Evolutionary conservation across 1,284 basidiomycete species (phyloP).

Genomic region (Ganoderma leucocontextum): DNA sequence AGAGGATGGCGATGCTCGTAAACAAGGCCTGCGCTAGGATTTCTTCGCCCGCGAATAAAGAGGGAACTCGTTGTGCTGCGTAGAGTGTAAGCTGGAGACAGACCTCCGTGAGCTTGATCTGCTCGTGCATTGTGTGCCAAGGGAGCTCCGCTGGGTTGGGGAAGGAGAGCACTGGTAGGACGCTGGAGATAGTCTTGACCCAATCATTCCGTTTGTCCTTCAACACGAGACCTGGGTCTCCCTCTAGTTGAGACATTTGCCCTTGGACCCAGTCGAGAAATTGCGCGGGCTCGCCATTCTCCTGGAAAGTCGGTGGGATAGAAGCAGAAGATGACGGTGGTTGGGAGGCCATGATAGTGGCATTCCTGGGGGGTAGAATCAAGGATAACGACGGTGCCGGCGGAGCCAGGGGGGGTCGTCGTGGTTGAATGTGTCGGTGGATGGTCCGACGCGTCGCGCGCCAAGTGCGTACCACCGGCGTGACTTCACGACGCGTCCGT

Average conservation of each 20-base stretch:
- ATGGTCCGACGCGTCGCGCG: background rate
- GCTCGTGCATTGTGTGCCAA: conserved; percentile 66
- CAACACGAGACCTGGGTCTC: conserved; percentile 9
- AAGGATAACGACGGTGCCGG: background rate
- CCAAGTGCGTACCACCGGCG: background rate
- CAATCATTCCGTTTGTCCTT: conserved; percentile 25
- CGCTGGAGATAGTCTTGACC: conserved; percentile 13
- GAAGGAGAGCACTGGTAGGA: conserved; percentile 44
- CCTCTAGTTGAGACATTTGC: conserved; percentile 17
- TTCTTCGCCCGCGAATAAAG: conserved; percentile 55
- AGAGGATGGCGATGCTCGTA: conserved; percentile 59
- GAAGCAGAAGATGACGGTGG: conserved; percentile 19
- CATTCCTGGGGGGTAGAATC: background rate
- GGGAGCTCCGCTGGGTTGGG: conserved; percentile 51
- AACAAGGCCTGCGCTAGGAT: conserved; percentile 58
- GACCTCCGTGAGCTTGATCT: conserved; percentile 59
- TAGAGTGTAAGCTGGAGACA: conserved; percentile 62
- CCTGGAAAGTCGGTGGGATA: conserved; percentile 30
- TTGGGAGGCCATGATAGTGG: conserved; percentile 27
- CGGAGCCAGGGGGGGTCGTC: background rate
- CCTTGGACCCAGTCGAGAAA: conserved; percentile 28
- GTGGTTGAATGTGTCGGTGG: background rate
- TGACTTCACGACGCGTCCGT: background rate
- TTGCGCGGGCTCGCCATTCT: conserved; percentile 23
- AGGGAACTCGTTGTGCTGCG: conserved; percentile 56